phyloP scores from a whole-genome alignment of 257 asterid species.

The Catharanthus roseus region DNA sequence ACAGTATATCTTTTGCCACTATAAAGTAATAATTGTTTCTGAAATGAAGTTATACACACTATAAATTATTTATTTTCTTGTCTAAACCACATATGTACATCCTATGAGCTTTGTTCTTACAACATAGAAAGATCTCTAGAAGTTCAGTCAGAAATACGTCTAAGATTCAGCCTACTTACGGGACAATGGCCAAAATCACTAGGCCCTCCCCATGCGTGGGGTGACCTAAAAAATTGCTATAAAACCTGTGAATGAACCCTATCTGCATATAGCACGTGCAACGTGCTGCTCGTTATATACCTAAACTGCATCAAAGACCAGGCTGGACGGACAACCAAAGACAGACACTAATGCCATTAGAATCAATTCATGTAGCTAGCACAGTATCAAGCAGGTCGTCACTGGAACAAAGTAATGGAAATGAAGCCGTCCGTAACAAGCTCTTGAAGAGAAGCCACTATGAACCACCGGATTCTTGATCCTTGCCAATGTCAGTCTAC shows the following conservation, averaged over 20 bases:
- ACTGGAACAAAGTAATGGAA: neutral
- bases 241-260: neutral
- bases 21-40: too few relatives aligned
- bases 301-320: neutral
- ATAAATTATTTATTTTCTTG: too few relatives aligned
- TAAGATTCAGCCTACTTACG: neutral
- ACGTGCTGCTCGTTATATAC: neutral
- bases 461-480: neutral
- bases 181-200: neutral
- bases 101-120: neutral
- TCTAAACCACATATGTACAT: neutral
- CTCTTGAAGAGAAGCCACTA: too few relatives aligned
- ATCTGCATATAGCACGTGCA: neutral
- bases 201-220: neutral
- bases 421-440: neutral
- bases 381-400: neutral
- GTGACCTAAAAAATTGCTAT: neutral
- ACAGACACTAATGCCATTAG: neutral
- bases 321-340: neutral
- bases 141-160: neutral
- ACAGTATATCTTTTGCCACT: too few relatives aligned
- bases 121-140: neutral
- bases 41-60: too few relatives aligned
- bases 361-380: neutral
- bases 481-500: neutral